These are phyloP conservation scores for Podospora appendiculata DNA, from an alignment of 495 filamentous ascomycete species.

Conservation along the genomic window DNA sequence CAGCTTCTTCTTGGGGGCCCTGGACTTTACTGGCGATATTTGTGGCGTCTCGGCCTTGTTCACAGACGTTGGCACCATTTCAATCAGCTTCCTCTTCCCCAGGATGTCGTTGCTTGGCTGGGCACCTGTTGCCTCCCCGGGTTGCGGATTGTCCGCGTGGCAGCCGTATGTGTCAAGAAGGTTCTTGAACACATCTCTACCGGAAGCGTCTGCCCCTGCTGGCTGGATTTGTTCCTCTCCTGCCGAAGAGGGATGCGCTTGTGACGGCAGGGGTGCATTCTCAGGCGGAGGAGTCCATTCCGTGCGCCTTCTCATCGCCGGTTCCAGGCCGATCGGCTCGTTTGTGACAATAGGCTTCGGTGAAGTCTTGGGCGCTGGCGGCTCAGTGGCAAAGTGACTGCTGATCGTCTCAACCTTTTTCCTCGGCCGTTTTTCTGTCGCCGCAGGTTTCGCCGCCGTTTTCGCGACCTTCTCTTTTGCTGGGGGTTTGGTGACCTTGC, in stretches of 20 bases:
- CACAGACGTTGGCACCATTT: constrained; percentile 28
- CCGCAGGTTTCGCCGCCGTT: constrained; percentile 24
- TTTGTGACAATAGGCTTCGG: constrained; percentile 6
- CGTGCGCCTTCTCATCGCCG: constrained; percentile 40
- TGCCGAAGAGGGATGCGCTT: too few relatives aligned
- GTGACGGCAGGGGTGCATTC: constrained; percentile 5
- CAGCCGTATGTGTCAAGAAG: constrained; percentile 25
- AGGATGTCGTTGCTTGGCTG: constrained; percentile 17
- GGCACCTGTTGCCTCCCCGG: background rate
- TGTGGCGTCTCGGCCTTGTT: constrained; percentile 13
- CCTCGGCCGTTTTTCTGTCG: constrained; percentile 15
- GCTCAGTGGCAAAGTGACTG: constrained; percentile 24
- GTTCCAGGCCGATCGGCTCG: constrained; percentile 27
- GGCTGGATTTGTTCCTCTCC: too few relatives aligned
- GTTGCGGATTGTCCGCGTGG: constrained; percentile 5
- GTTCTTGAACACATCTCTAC: constrained; percentile 21
- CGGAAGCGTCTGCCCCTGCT: too few relatives aligned
- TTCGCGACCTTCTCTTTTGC: constrained; percentile 15
- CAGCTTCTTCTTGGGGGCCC: constrained; percentile 59
- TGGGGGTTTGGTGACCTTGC: constrained; percentile 25
- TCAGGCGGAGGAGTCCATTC: constrained; percentile 54
- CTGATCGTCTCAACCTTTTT: constrained; percentile 27
- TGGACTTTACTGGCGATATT: constrained; percentile 40
- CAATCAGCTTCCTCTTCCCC: constrained; percentile 45
- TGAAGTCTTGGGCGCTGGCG: constrained; percentile 3